Evolutionary conservation across 306 rosid genomes (phyloP).

Genomic region (Fragaria iinumae): DNA sequence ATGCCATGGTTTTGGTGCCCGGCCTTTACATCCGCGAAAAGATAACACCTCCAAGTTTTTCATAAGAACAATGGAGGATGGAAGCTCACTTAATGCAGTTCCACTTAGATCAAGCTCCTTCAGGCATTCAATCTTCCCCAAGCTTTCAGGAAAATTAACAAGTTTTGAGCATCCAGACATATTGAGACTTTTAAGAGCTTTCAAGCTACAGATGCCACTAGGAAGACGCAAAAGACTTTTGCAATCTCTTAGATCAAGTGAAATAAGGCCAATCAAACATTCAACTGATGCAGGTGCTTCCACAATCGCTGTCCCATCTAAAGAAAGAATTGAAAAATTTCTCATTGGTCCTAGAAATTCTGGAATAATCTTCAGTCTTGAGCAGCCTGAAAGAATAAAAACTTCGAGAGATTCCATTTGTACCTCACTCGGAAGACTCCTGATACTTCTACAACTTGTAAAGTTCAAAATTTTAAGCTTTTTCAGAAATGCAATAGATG

Average conservation of each 20-base stretch:
- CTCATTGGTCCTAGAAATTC: conserved; percentile 15
- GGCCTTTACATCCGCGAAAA: not conserved
- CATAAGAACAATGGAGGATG: not conserved
- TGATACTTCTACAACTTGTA: not conserved
- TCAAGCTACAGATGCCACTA: not conserved
- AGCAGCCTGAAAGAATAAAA: conserved; percentile 7
- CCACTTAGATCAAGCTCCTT: not conserved
- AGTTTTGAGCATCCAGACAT: conserved; percentile 5
- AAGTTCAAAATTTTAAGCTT: not conserved
- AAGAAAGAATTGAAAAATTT: conserved; percentile 7
- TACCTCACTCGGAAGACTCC: not conserved
- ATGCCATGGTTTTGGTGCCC: not conserved
- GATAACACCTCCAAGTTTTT: not conserved
- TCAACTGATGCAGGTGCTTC: conserved; percentile 6
- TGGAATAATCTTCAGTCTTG: conserved; percentile 6
- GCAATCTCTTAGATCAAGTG: conserved; percentile 15
- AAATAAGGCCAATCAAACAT: not conserved
- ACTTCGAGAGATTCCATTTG: conserved; percentile 14
- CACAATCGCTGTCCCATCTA: conserved; percentile 16
- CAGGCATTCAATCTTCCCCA: not conserved
- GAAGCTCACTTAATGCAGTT: not conserved
- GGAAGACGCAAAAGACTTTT: not conserved
- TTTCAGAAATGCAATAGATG: conserved; percentile 14
- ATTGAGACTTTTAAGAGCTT: conserved; percentile 10
- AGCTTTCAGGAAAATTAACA: not conserved